Conservation (phyloP, 768 basidiomycete genomes). For the Sporobolomyces pararoseus region DNA sequence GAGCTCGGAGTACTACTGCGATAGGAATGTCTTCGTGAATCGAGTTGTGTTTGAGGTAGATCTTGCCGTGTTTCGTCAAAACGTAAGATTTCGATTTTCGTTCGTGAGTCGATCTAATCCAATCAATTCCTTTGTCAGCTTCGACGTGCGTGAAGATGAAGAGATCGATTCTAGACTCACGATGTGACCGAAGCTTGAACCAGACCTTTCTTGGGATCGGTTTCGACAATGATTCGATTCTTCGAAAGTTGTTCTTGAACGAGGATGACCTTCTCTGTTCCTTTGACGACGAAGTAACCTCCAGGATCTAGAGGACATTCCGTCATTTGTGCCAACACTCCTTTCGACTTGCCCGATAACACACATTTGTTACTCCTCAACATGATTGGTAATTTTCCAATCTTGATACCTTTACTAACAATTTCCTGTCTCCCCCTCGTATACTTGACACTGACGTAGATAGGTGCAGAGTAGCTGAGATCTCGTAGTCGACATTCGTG, state of each 20-base stretch:
- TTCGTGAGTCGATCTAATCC: slow-evolving; percentile 56
- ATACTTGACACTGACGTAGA: slow-evolving; percentile 90
- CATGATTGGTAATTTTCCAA: slow-evolving; percentile 94
- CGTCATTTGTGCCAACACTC: slow-evolving; percentile 84
- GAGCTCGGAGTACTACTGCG: slow-evolving; percentile 89
- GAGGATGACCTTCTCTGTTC: slow-evolving; percentile 97
- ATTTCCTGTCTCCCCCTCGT: slow-evolving; percentile 87
- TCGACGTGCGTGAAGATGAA: slow-evolving; percentile 1
- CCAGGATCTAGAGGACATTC: slow-evolving; percentile 98
- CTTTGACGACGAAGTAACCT: slow-evolving; percentile 99
- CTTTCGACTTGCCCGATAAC: slow-evolving; percentile 68
- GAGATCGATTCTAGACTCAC: slow-evolving; percentile 62
- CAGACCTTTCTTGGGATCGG: slow-evolving; percentile 73
- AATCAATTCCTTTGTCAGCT: slow-evolving; percentile 51
- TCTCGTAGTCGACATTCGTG: slow-evolving; percentile 96
- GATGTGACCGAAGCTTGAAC: slow-evolving; percentile 96
- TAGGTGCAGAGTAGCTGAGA: slow-evolving; percentile 86
- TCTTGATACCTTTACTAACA: slow-evolving; percentile 71
- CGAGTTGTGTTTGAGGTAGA: slow-evolving; percentile 95
- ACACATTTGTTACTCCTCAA: slow-evolving; percentile 91
- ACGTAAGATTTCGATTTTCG: slow-evolving; percentile 97
- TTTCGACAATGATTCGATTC: slow-evolving; percentile 98
- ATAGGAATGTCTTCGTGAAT: slow-evolving; percentile 96
- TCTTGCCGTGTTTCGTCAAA: slow-evolving; percentile 85
- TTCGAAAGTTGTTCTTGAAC: slow-evolving; percentile 99